These are phyloP conservation scores for Lentinula boryana DNA, from an alignment of 768 basidiomycete genomes.

Conservation along the genomic window DNA sequence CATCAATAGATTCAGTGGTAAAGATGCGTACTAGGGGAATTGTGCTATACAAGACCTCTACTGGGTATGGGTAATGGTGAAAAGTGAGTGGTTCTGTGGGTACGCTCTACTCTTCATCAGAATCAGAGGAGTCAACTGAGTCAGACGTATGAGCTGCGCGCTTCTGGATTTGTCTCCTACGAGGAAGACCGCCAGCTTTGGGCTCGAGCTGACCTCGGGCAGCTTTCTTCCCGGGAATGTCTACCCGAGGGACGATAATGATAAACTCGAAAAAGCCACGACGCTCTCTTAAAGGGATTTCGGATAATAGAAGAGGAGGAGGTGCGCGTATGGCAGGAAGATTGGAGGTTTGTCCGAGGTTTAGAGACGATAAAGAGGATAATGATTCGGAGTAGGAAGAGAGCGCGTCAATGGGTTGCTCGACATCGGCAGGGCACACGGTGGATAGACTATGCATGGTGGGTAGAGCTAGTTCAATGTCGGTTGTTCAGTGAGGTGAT, in stretches of 20 bases:
- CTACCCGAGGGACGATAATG: not conserved
- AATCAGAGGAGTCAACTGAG: not conserved
- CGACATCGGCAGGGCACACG: too few relatives aligned
- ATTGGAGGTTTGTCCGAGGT: not conserved
- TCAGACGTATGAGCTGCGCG: too few relatives aligned
- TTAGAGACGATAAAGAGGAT: not conserved
- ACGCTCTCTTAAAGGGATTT: constrained; percentile 1
- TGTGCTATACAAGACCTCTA: too few relatives aligned
- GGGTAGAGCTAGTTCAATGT: too few relatives aligned
- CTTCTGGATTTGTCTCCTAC: not conserved
- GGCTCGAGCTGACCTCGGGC: constrained; percentile 1
- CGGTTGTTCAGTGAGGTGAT: too few relatives aligned
- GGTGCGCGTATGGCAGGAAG: not conserved
- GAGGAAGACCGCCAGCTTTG: not conserved
- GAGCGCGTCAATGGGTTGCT: not conserved
- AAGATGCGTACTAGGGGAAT: too few relatives aligned
- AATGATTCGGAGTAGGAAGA: not conserved
- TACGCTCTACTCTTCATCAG: not conserved
- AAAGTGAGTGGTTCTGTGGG: not conserved
- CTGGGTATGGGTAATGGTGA: not conserved
- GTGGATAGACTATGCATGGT: too few relatives aligned
- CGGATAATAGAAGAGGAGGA: not conserved
- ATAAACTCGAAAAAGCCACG: not conserved
- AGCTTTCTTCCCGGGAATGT: not conserved
- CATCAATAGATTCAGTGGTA: too few relatives aligned